Percentiles rank a stretch among this genome's conserved stretches.
Conservation (phyloP, 2,329 filamentous ascomycete genomes). For the Blastomyces gilchristii region DNA sequence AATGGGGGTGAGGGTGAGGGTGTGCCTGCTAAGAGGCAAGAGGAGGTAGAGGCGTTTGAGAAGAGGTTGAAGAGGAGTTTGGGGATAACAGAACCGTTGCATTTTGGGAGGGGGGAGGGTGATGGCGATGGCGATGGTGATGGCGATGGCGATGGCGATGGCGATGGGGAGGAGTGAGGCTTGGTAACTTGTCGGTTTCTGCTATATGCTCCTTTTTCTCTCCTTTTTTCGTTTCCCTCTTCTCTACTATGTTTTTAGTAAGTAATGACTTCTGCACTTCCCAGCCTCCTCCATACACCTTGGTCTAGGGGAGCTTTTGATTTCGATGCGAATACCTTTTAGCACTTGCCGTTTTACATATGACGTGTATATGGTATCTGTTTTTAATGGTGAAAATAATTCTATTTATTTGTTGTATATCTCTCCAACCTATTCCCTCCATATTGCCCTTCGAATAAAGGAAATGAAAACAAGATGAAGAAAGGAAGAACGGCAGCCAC, state of each 20-base stretch:
- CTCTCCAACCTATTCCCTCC: not conserved
- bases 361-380: not conserved
- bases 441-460: not conserved
- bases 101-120: constrained; percentile 2
- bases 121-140: constrained; percentile 1
- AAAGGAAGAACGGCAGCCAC: not conserved
- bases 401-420: not conserved
- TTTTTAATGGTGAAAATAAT: not conserved
- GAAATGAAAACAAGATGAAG: not conserved
- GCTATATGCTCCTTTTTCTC: too few species aligned
- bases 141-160: constrained; percentile 2
- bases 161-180: not conserved
- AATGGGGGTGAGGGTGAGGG: constrained; percentile 15
- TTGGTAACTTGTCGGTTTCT: not conserved
- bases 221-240: not conserved
- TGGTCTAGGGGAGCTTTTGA: not conserved
- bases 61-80: constrained; percentile 54
- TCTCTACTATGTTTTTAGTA: not conserved
- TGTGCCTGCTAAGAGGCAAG: constrained; percentile 19
- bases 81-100: constrained; percentile 35
- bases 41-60: constrained; percentile 52
- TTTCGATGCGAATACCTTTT: not conserved
- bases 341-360: not conserved
- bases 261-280: not conserved
- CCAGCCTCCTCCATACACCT: not conserved